Base-by-base conservation (phyloP, 2,329 filamentous ascomycete species). In the Cladosporium austrohemisphaericum region DNA sequence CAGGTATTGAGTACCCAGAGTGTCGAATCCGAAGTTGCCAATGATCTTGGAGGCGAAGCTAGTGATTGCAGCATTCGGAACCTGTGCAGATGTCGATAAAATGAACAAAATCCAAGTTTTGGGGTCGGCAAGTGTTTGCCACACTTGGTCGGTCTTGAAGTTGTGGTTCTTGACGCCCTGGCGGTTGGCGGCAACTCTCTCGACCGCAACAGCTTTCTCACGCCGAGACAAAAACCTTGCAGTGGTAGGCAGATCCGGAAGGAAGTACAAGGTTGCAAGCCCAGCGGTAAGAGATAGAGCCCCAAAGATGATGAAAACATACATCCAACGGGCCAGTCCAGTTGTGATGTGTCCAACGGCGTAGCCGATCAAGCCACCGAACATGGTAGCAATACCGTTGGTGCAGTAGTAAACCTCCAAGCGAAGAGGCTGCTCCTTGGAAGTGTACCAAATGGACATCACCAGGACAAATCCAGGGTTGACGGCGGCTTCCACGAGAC, bases 71-170 rank as follows among this genome's bases (percentile, higher is more conserved):
- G 76, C 72, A 49, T 81, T 82, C 0, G 78, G 78, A 1, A 81
- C 68, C 53, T 81, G 76, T 0, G 77, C 77, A 0, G 73, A 76
- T 13, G 73, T 66, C 1, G 76, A 73, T 62, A 76, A 71, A 22
- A 80, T 53, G 50, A 80, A 79, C 4, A 83, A 58, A 13, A 82
- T 68, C 78, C 79, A 83, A 0, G 78, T 79, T 64, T 83, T 81
- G 0, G 77, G 71, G 55, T 83, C 80, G 3, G 61, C 40, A 1
- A 74, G 57, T 0, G 74, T 74, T 60, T 79, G 73, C 52, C 66
- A 65, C 3, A 73, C 68, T 58, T 70, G 68, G 22, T 64, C 57
- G 33, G 51, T 57, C 53, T 69, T 69, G 58, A 68, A 68, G 20
- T 76, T 67, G 5, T 68, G 66, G 53, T 77, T 80, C 59, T 79